Evolutionary conservation across 2,329 filamentous ascomycete genomes (phyloP).

Genomic region (Colletotrichum limetticola): DNA sequence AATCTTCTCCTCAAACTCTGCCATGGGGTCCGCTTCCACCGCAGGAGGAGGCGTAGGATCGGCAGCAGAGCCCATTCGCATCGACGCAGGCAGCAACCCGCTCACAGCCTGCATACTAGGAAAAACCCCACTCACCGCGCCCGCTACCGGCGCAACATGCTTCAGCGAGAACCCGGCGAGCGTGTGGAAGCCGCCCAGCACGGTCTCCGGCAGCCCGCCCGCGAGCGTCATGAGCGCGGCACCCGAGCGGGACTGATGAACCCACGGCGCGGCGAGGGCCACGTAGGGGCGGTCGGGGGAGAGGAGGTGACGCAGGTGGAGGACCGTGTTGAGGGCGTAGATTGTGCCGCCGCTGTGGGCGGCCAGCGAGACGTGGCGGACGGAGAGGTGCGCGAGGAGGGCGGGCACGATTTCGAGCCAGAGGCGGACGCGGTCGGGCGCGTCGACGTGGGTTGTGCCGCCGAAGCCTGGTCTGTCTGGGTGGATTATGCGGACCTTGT

Average conservation of each 20-base stretch:
- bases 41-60: neutral
- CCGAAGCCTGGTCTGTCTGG: slow-evolving; percentile 50
- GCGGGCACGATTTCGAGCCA: slow-evolving; percentile 45
- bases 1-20: slow-evolving; percentile 38
- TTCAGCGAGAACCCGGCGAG: slow-evolving; percentile 37
- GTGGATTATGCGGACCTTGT: slow-evolving; percentile 46
- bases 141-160: slow-evolving; percentile 36
- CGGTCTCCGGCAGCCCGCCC: slow-evolving; percentile 37
- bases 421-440: slow-evolving; percentile 36
- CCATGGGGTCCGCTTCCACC: neutral
- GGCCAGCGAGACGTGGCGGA: slow-evolving; percentile 43
- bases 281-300: slow-evolving; percentile 40
- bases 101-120: neutral
- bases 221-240: slow-evolving; percentile 37
- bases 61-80: neutral
- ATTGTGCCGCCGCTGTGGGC: slow-evolving; percentile 45
- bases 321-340: slow-evolving; percentile 44
- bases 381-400: slow-evolving; percentile 45
- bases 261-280: slow-evolving; percentile 45
- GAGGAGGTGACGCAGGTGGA: slow-evolving; percentile 43
- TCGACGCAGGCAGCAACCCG: neutral
- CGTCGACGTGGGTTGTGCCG: slow-evolving; percentile 41
- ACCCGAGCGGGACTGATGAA: slow-evolving; percentile 41
- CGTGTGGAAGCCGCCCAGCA: slow-evolving; percentile 38
- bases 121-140: slow-evolving; percentile 1